phyloP scores from a whole-genome alignment of 805 yeast species.

The Zygosaccharomyces lentus region DNA sequence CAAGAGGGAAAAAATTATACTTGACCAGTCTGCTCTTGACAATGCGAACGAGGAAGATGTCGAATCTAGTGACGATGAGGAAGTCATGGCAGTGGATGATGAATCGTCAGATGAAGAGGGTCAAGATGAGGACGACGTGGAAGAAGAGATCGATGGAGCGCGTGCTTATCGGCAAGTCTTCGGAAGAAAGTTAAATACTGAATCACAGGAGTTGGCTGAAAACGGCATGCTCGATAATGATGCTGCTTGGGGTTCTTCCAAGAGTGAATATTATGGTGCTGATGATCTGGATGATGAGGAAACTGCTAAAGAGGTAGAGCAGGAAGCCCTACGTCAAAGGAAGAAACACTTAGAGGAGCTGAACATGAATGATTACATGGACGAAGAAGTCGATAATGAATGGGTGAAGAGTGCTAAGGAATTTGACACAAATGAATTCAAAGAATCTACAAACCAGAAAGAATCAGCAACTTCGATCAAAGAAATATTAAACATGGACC shows the following conservation, averaged over 20 bases:
- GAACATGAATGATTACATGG: constrained; percentile 68
- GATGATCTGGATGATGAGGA: constrained; percentile 57
- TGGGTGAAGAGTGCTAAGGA: constrained; percentile 62
- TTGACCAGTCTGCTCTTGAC: constrained; percentile 52
- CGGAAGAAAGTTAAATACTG: constrained; percentile 30
- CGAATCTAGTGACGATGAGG: constrained; percentile 48
- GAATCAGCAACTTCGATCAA: constrained; percentile 37
- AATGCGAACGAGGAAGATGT: constrained; percentile 39
- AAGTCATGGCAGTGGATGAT: constrained; percentile 45
- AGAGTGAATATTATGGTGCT: constrained; percentile 50
- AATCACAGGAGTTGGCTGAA: constrained; percentile 29
- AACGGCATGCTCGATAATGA: constrained; percentile 38
- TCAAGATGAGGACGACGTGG: constrained; percentile 33
- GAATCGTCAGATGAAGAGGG: constrained; percentile 39
- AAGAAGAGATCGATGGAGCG: constrained; percentile 35
- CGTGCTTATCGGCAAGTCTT: constrained; percentile 39
- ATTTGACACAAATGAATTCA: constrained; percentile 41
- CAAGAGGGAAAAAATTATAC: constrained; percentile 51
- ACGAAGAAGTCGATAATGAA: constrained; percentile 66
- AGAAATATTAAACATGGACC: constrained; percentile 48
- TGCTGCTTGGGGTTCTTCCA: constrained; percentile 45
- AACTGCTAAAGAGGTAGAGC: constrained; percentile 70
- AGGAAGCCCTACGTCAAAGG: constrained; percentile 84
- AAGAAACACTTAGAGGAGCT: constrained; percentile 72
- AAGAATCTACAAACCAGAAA: constrained; percentile 29